Conservation (phyloP, 441 rosid genomes). For the Adansonia rubrostipa region DNA sequence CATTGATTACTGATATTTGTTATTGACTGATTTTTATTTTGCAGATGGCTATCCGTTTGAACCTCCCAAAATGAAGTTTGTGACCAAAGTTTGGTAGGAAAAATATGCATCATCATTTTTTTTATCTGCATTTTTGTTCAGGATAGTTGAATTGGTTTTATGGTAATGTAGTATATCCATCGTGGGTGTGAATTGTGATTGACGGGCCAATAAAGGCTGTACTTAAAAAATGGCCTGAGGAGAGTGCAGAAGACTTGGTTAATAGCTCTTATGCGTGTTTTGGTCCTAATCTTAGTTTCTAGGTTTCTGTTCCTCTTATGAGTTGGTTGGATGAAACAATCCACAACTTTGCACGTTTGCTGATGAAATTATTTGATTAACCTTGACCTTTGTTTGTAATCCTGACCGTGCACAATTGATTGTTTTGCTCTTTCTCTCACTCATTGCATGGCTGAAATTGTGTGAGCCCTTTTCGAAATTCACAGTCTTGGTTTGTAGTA, state of each 20-base stretch:
- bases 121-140: background rate
- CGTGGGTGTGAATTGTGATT: background rate
- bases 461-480: background rate
- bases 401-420: background rate
- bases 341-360: background rate
- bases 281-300: background rate
- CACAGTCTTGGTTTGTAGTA: background rate
- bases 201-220: background rate
- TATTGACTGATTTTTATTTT: slow-evolving; percentile 33
- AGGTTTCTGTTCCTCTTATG: background rate
- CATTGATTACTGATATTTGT: slow-evolving; percentile 23
- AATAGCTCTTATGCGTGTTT: background rate
- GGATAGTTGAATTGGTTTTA: background rate
- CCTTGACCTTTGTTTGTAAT: background rate
- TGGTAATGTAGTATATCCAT: background rate
- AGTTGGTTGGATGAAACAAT: slow-evolving; percentile 1
- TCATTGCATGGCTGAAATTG: background rate
- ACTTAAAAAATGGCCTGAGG: background rate
- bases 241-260: slow-evolving; percentile 9
- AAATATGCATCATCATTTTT: slow-evolving; percentile 2
- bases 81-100: slow-evolving; percentile 95
- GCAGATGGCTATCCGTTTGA: slow-evolving; percentile 98
- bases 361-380: slow-evolving; percentile 1
- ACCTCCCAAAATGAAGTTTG: slow-evolving; percentile 98
- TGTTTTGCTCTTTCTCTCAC: background rate